These are phyloP conservation scores for Ceratocystis smalleyi DNA, from an alignment of 2,329 filamentous ascomycete species.

Conservation along the genomic window DNA sequence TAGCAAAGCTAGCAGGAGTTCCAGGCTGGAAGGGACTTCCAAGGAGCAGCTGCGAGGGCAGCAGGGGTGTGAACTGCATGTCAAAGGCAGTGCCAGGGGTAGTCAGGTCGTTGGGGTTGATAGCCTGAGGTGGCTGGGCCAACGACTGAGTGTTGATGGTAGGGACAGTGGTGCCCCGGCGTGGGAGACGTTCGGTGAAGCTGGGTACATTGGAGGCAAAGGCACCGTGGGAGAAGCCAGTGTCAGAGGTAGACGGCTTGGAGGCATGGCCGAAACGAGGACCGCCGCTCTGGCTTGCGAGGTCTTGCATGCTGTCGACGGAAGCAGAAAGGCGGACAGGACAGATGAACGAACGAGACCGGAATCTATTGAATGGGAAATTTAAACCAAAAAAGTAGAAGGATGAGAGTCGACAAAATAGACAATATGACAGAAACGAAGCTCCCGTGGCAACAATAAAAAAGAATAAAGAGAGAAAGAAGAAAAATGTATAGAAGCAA, in stretches of 20 bases:
- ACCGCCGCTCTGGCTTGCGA: slow-evolving; percentile 47
- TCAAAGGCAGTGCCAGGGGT: slow-evolving; percentile 82
- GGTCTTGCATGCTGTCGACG: slow-evolving; percentile 62
- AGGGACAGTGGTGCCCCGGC: slow-evolving; percentile 68
- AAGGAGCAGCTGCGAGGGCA: slow-evolving; percentile 85
- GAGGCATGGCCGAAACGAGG: slow-evolving; percentile 57
- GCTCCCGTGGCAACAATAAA: neutral
- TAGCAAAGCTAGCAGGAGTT: slow-evolving; percentile 76
- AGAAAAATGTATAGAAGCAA: neutral
- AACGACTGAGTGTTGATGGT: slow-evolving; percentile 76
- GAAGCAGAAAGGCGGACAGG: slow-evolving; percentile 32
- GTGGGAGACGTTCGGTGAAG: slow-evolving; percentile 74
- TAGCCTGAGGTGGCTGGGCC: slow-evolving; percentile 26
- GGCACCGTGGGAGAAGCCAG: slow-evolving; percentile 82
- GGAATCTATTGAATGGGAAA: neutral
- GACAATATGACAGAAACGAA: slow-evolving; percentile 5
- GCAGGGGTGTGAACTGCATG: slow-evolving; percentile 94
- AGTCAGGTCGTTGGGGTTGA: slow-evolving; percentile 54
- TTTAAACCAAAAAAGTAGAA: neutral
- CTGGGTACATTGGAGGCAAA: slow-evolving; percentile 76
- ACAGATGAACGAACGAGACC: neutral
- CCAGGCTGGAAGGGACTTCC: slow-evolving; percentile 95
- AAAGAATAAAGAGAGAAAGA: neutral
- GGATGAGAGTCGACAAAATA: slow-evolving; percentile 6
- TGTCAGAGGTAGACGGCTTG: slow-evolving; percentile 70